Percentiles rank a stretch among this genome's conserved stretches.
Conservation (phyloP, 352 stramenopile species). For the Phytophthora megakarya region DNA sequence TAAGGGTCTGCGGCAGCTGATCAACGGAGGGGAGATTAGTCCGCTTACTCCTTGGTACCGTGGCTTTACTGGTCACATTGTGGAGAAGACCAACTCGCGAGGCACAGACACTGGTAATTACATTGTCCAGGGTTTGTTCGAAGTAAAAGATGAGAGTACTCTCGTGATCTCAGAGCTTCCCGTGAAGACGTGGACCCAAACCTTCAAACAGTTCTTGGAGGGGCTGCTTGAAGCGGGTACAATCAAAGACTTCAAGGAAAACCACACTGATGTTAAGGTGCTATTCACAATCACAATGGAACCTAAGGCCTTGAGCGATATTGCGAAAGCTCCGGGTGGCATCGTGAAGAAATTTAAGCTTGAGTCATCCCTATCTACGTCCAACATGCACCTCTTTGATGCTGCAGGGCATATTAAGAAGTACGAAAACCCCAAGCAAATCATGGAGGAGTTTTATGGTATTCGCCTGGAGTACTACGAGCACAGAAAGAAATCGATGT, state of each 20-base stretch:
- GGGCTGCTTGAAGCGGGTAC: slow-evolving; percentile 84
- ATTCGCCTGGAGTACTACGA: slow-evolving; percentile 93
- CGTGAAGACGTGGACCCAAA: slow-evolving; percentile 95
- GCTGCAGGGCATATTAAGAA: slow-evolving; percentile 90
- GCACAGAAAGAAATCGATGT: slow-evolving; percentile 89
- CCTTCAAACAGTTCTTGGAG: slow-evolving; percentile 96
- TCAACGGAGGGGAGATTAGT: slow-evolving; percentile 60
- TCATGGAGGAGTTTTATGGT: slow-evolving; percentile 95
- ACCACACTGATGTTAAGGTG: slow-evolving; percentile 93
- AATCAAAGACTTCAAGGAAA: slow-evolving; percentile 94
- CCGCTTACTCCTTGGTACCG: slow-evolving; percentile 92
- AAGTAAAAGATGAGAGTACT: slow-evolving; percentile 85
- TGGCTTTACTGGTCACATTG: slow-evolving; percentile 90
- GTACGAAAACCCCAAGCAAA: slow-evolving; percentile 92
- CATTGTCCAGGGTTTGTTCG: slow-evolving; percentile 84
- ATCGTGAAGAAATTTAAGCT: slow-evolving; percentile 97
- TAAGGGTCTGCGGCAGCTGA: slow-evolving; percentile 65
- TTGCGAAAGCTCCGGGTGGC: slow-evolving; percentile 64
- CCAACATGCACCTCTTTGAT: slow-evolving; percentile 98
- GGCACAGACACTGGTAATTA: slow-evolving; percentile 70
- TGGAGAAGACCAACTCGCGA: slow-evolving; percentile 67
- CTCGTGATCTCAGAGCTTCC: slow-evolving; percentile 97
- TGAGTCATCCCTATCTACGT: slow-evolving; percentile 91
- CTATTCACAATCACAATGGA: slow-evolving; percentile 91
- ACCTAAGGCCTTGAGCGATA: slow-evolving; percentile 67